Evolutionary conservation across 1,284 basidiomycete species (phyloP), one percentile per base, ranked within the genome.

Genomic region (Apiotrichum gamsii): DNA sequence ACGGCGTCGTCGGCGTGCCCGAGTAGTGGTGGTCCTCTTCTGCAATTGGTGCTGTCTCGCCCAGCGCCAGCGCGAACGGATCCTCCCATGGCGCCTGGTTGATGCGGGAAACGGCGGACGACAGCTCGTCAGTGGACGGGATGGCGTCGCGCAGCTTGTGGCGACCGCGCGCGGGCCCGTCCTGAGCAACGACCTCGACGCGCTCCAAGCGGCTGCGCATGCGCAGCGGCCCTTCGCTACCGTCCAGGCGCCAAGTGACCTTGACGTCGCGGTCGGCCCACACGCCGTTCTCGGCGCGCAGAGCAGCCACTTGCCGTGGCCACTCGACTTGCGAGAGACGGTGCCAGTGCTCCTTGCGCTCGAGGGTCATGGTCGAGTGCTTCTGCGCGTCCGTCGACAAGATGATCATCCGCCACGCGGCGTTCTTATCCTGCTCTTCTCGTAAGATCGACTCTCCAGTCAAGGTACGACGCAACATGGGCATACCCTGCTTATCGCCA

Each of bases 161-260:
- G 21, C 16, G 3, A 19, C 49, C 16, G 11, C 25, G 25, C 25
- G 11, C 8, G 8, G 25, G 25, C 11, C 25, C 25, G 29, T 29
- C 23, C 16, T 37, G 38, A n/a, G 23, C 19, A 15, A 37, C 23
- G 30, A 29, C 33, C 24, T 59, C 60, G 35, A 65, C 52, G 21
- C 70, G 56, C 49, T 67, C 67, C 32, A 69, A 50, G 28, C 65
- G 62, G 36, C 59, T 57, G 21, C 61, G 77, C 51, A 86, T 83
- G 42, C 89, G 80, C 60, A 86, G 79, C 3, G 89, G 89, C 0
- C 89, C 89, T 62, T 93, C 89, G 6, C 87, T 90, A 56, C 90
- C 88, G 54, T 91, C 89, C 29, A 90, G 69, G 39, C 82, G 75
- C 87, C 88, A 93, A 10, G 77, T 65, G 5, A 76, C 76, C 10